phyloP scores from a whole-genome alignment of 345 rosid genomes.

The Brassica rapa region DNA sequence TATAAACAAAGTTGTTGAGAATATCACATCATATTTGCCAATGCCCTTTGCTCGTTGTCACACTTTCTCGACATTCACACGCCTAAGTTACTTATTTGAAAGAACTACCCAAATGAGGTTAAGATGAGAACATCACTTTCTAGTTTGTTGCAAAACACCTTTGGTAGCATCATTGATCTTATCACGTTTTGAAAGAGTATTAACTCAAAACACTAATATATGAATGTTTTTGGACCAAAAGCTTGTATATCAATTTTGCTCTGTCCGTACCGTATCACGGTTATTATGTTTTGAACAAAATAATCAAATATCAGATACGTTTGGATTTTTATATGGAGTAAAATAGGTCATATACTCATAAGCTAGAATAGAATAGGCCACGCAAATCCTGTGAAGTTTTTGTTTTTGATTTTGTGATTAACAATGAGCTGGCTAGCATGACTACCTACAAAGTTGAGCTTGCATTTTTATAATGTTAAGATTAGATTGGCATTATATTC shows the following conservation, averaged over 20 bases:
- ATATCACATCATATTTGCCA: constrained; percentile 38
- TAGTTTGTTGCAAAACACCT: constrained; percentile 37
- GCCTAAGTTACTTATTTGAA: constrained; percentile 25
- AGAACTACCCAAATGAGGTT: constrained; percentile 7
- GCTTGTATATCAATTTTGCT: background rate
- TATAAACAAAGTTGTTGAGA: constrained; percentile 38
- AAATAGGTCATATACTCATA: background rate
- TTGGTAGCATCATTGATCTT: constrained; percentile 9
- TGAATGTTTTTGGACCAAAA: background rate
- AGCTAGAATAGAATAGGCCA: constrained; percentile 7
- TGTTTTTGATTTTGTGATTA: background rate
- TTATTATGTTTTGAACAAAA: background rate
- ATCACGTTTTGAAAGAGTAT: constrained; percentile 14
- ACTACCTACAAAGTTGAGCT: constrained; percentile 12
- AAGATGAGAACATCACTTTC: constrained; percentile 39
- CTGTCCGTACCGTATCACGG: background rate
- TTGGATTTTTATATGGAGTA: background rate
- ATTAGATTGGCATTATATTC: background rate
- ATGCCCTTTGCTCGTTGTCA: constrained; percentile 5
- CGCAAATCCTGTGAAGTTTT: constrained; percentile 8
- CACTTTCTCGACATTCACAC: constrained; percentile 30
- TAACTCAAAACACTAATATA: background rate
- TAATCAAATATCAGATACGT: constrained; percentile 10
- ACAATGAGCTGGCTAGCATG: constrained; percentile 19
- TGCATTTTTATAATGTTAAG: constrained; percentile 1